Evolutionary conservation across 805 yeast genomes (phyloP).

Genomic region (Metschnikowia orientalis): DNA sequence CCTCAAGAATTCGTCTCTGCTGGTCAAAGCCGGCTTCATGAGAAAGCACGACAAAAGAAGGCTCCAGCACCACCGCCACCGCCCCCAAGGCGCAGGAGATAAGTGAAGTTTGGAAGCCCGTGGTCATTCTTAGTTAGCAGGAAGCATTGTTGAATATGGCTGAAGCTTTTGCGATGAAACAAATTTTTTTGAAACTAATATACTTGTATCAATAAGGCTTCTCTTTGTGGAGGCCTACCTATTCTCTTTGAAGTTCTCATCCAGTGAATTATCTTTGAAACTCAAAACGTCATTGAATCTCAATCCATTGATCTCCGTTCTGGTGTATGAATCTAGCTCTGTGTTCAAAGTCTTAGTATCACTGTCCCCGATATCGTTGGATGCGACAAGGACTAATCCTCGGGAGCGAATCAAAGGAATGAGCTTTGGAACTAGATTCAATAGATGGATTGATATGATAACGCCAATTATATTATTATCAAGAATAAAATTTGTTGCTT

Average conservation of each 20-base stretch:
- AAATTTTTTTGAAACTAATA: too few relatives aligned
- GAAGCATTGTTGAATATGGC: too few relatives aligned
- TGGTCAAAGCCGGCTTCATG: slow-evolving; percentile 12
- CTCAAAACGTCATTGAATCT: slow-evolving; percentile 59
- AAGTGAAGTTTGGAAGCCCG: too few relatives aligned
- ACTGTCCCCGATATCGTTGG: slow-evolving; percentile 36
- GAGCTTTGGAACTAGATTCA: slow-evolving; percentile 70
- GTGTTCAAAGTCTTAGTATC: slow-evolving; percentile 17
- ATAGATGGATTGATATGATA: slow-evolving; percentile 65
- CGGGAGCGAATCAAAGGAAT: slow-evolving; percentile 70
- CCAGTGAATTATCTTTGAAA: slow-evolving; percentile 47
- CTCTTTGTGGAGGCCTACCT: too few relatives aligned
- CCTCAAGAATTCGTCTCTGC: slow-evolving; percentile 8
- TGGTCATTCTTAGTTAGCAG: too few relatives aligned
- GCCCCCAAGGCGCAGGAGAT: slow-evolving; percentile 14
- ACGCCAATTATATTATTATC: slow-evolving; percentile 83
- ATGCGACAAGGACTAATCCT: slow-evolving; percentile 81
- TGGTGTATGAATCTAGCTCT: slow-evolving; percentile 35
- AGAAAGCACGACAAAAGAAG: slow-evolving; percentile 30
- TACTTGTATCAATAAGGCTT: too few relatives aligned
- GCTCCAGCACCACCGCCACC: slow-evolving; percentile 42
- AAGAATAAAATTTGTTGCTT: slow-evolving; percentile 76
- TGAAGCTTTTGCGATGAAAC: too few relatives aligned
- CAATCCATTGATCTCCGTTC: slow-evolving; percentile 60
- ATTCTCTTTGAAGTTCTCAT: not conserved